Evolutionary conservation across 768 basidiomycete species (phyloP).

Genomic region (Pisolithus tinctorius): DNA sequence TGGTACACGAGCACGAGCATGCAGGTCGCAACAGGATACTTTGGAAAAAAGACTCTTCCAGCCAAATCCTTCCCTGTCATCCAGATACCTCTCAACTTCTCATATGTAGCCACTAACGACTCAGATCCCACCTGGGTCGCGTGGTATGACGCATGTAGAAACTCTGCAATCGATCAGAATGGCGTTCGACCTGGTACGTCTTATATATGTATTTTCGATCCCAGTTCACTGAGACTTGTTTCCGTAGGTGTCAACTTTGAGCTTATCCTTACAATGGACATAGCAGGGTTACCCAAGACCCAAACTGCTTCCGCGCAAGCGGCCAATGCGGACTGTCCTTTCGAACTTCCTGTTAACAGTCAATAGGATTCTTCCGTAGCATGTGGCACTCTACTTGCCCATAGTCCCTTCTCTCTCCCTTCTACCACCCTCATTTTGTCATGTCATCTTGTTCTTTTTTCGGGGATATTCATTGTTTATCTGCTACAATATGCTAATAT

Average conservation of each 20-base stretch:
- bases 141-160: constrained; percentile 76
- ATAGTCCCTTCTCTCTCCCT: background rate
- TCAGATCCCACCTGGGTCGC: constrained; percentile 79
- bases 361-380: constrained; percentile 26
- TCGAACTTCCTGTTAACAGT: constrained; percentile 51
- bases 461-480: background rate
- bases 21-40: constrained; percentile 61
- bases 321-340: constrained; percentile 59
- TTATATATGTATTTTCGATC: background rate
- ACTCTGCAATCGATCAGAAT: constrained; percentile 39
- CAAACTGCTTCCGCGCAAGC: constrained; percentile 50
- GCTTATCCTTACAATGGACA: constrained; percentile 58
- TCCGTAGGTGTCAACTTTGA: constrained; percentile 51
- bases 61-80: constrained; percentile 63
- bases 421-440: background rate
- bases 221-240: constrained; percentile 4
- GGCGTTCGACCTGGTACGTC: constrained; percentile 58
- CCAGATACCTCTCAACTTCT: constrained; percentile 74
- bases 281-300: constrained; percentile 57
- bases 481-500: background rate
- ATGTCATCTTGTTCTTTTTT: background rate
- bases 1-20: constrained; percentile 62
- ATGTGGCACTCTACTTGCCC: background rate
- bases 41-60: constrained; percentile 51
- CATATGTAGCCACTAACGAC: constrained; percentile 71